phyloP scores from a whole-genome alignment of 805 yeast species.

The Candida ovalis region DNA sequence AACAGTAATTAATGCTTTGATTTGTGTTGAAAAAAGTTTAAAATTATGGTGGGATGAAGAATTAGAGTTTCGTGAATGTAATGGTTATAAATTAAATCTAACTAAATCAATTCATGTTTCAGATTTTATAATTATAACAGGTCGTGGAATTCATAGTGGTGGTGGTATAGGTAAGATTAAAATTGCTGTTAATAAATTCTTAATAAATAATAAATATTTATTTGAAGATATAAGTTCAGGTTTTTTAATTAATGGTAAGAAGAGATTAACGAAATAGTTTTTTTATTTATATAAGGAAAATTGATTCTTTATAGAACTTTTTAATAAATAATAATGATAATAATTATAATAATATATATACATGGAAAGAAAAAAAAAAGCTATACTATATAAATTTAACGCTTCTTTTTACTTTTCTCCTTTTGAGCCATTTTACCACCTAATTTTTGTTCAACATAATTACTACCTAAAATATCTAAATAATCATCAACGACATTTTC shows the following conservation, averaged over 20 bases:
- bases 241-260: slow-evolving; percentile 42
- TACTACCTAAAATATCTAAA: slow-evolving; percentile 53
- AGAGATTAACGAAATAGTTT: no score
- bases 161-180: slow-evolving; percentile 52
- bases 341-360: not conserved
- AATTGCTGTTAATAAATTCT: slow-evolving; percentile 36
- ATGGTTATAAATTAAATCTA: slow-evolving; percentile 35
- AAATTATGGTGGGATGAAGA: slow-evolving; percentile 65
- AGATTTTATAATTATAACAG: slow-evolving; percentile 53
- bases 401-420: slow-evolving; percentile 26
- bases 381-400: slow-evolving; percentile 5
- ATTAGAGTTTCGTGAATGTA: slow-evolving; percentile 36
- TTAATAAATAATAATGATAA: not conserved
- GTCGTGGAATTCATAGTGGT: slow-evolving; percentile 66
- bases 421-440: slow-evolving; percentile 34
- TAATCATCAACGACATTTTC: slow-evolving; percentile 39
- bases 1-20: slow-evolving; percentile 44
- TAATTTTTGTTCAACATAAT: slow-evolving; percentile 32
- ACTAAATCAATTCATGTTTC: slow-evolving; percentile 37
- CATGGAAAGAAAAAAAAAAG: not conserved
- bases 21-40: slow-evolving; percentile 34
- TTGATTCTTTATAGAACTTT: no score
- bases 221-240: slow-evolving; percentile 45
- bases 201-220: slow-evolving; percentile 36
- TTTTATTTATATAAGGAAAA: no score